A percentile compares a stretch with the other conserved stretches of the same genome.
phyloP scores from a whole-genome alignment of 2,329 filamentous ascomycete genomes.

The Hypoxylon sp. region DNA sequence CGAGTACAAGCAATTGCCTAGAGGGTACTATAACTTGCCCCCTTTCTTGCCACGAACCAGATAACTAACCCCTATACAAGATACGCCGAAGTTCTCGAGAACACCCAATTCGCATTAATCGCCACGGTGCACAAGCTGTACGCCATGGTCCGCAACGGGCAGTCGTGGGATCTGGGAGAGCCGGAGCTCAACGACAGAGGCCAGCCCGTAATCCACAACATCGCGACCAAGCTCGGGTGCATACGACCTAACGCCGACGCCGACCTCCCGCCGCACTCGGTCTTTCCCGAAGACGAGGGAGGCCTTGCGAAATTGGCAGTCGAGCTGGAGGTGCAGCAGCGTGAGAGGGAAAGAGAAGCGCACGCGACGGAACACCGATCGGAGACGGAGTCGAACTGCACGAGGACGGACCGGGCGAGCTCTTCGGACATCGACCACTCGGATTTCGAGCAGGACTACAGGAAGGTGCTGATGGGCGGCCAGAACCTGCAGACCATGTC shows the following conservation, averaged over 20 bases:
- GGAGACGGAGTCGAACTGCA: slow-evolving; percentile 49
- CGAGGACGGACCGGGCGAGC: slow-evolving; percentile 58
- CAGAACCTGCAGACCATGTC: slow-evolving; percentile 59
- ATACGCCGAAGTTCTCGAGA: slow-evolving; percentile 71
- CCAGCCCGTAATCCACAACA: slow-evolving; percentile 70
- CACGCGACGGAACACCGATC: slow-evolving; percentile 44
- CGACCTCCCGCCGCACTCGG: slow-evolving; percentile 63
- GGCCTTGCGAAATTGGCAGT: slow-evolving; percentile 64
- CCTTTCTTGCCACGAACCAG: slow-evolving; percentile 22
- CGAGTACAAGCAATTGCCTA: slow-evolving; percentile 71
- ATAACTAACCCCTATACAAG: slow-evolving; percentile 45
- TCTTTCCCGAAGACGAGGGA: slow-evolving; percentile 68
- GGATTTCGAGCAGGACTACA: slow-evolving; percentile 63
- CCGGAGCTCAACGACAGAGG: slow-evolving; percentile 69
- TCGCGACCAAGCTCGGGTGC: slow-evolving; percentile 69
- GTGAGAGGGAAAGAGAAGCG: slow-evolving; percentile 49
- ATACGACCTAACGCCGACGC: slow-evolving; percentile 69
- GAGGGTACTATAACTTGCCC: slow-evolving; percentile 57
- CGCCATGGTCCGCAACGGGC: slow-evolving; percentile 65
- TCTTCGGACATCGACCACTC: slow-evolving; percentile 64
- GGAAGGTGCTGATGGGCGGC: slow-evolving; percentile 56
- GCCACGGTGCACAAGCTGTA: slow-evolving; percentile 72
- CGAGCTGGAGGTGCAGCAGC: slow-evolving; percentile 60
- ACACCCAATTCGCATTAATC: slow-evolving; percentile 70
- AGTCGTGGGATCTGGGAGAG: slow-evolving; percentile 68